Conservation (phyloP, 1,284 basidiomycete species). For the Irpex sp. region DNA sequence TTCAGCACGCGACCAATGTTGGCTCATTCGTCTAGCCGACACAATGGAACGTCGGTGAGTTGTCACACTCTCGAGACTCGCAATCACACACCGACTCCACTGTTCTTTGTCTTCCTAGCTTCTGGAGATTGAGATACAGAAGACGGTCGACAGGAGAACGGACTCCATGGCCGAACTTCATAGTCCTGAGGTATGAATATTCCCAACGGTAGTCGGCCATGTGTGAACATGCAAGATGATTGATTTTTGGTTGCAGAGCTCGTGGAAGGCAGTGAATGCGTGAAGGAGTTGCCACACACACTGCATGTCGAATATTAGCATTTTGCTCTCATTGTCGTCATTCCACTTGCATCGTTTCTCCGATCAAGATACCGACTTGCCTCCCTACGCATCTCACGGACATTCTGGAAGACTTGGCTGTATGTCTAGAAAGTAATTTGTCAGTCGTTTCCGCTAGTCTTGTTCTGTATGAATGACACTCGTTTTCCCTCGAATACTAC, state of each 20-base stretch:
- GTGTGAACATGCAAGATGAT: neutral
- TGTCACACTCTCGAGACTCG: neutral
- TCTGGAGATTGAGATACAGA: conserved; percentile 7
- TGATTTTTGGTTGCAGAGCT: neutral
- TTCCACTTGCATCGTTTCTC: neutral
- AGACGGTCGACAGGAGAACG: conserved; percentile 1
- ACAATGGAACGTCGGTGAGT: neutral
- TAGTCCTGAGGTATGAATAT: neutral
- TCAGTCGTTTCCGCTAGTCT: neutral
- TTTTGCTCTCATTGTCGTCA: neutral
- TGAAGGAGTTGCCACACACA: neutral
- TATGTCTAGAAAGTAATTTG: neutral
- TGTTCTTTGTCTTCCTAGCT: neutral
- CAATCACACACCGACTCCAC: neutral
- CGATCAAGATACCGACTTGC: neutral
- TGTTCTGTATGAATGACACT: neutral
- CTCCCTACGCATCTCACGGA: neutral
- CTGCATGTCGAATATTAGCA: neutral
- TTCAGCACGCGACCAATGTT: neutral
- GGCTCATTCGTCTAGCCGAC: neutral
- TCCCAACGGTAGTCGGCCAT: neutral
- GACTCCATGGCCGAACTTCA: neutral
- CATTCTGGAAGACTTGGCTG: neutral
- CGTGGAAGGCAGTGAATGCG: neutral
- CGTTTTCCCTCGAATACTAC: neutral